Evolutionary conservation across 2,329 filamentous ascomycete genomes (phyloP).

Genomic region (Paracoccidioides lutzii): DNA sequence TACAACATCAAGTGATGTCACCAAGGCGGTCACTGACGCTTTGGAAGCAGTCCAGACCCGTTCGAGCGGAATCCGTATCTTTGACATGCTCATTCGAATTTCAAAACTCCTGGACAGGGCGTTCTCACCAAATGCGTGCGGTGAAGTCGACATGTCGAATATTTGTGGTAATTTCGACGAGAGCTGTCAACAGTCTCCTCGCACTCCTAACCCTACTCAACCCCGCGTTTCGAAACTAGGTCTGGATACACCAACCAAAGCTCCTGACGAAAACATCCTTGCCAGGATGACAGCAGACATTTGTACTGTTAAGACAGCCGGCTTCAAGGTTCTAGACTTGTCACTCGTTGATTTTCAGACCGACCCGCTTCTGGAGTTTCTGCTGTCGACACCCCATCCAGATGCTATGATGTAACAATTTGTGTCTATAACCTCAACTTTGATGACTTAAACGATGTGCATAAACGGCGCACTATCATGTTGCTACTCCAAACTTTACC

Average conservation of each 20-base stretch:
- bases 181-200: slow-evolving; percentile 22
- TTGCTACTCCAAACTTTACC: slow-evolving; percentile 30
- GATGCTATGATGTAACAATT: slow-evolving; percentile 12
- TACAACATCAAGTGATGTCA: slow-evolving; percentile 33
- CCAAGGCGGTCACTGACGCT: slow-evolving; percentile 17
- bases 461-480: slow-evolving; percentile 22
- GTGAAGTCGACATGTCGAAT: slow-evolving; percentile 13
- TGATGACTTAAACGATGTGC: slow-evolving; percentile 20
- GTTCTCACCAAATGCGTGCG: slow-evolving; percentile 13
- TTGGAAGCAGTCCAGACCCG: slow-evolving; percentile 37
- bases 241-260: background rate
- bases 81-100: slow-evolving; percentile 38
- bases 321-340: slow-evolving; percentile 46
- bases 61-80: slow-evolving; percentile 32
- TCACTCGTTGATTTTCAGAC: background rate
- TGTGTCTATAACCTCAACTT: slow-evolving; percentile 28
- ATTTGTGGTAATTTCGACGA: slow-evolving; percentile 24
- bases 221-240: background rate
- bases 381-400: background rate
- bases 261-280: background rate
- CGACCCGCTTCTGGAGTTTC: no score
- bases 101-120: slow-evolving; percentile 25
- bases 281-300: slow-evolving; percentile 48
- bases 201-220: slow-evolving; percentile 6
- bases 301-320: slow-evolving; percentile 45